Evolutionary conservation across 306 rosid species (phyloP).

Genomic region (Acacia melanoxylon): DNA sequence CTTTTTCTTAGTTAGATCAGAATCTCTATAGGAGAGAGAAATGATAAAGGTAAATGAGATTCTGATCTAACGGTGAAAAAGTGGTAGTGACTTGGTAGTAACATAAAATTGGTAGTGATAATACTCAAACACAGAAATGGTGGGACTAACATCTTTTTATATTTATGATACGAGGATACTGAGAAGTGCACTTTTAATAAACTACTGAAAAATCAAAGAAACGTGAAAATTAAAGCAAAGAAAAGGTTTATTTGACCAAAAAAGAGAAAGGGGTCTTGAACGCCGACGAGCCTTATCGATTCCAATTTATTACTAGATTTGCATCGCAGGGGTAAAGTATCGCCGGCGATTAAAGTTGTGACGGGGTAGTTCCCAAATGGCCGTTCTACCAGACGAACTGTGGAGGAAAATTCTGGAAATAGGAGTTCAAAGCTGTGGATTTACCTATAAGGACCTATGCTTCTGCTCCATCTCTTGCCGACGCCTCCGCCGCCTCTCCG

Average conservation of each 20-base stretch:
- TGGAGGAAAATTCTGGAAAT: constrained; percentile 68
- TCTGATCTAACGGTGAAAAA: too few relatives aligned
- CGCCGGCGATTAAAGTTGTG: not conserved
- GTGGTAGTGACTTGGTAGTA: too few relatives aligned
- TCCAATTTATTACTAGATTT: not conserved
- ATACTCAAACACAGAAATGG: too few relatives aligned
- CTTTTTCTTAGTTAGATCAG: too few relatives aligned
- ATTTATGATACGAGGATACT: too few relatives aligned
- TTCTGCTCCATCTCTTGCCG: constrained; percentile 65
- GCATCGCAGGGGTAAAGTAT: not conserved
- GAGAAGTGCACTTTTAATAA: too few relatives aligned
- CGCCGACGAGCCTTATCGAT: not conserved
- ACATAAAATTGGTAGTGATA: too few relatives aligned
- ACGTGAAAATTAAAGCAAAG: not conserved
- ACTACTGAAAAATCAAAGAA: not conserved
- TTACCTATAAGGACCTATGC: constrained; percentile 69
- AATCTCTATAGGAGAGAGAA: too few relatives aligned
- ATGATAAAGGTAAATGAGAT: too few relatives aligned
- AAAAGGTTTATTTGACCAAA: too few relatives aligned
- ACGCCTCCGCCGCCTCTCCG: constrained; percentile 60
- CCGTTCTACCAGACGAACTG: constrained; percentile 62
- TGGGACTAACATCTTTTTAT: too few relatives aligned
- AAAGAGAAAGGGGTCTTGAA: not conserved
- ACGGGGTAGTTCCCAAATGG: constrained; percentile 16
- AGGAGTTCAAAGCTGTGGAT: constrained; percentile 41